Evolutionary conservation across 192 early-diverging fungal genomes (phyloP), one percentile per base, ranked within the genome.

Genomic region (Coemansia sp.): DNA sequence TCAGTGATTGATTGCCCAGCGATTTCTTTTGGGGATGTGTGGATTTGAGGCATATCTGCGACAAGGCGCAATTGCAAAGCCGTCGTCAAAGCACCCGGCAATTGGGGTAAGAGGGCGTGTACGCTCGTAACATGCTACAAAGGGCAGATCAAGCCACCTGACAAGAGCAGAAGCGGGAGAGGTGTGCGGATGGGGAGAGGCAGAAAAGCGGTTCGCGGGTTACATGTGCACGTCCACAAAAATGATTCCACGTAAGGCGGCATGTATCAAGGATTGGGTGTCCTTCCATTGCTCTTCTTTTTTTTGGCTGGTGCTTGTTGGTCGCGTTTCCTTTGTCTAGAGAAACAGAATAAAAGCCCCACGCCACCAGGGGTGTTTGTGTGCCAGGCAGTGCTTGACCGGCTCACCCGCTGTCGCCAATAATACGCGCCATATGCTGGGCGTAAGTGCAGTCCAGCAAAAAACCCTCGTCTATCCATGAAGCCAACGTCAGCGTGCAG

Each of bases 101-200:
- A 6, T 26, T 25, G 8, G 48, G 21, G 7, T 1, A 43, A 26
- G 48, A 51, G 48, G 8, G 25, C 21, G 48, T 26, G 48, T 15
- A 15, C 30, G 30, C 55, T 7, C 31, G 31, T 20, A 57, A 34
- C 29, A 57, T 21, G 55, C 16, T 34, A 33, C 55, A 57, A 51
- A 20, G 48, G 55, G 31, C 55, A 9, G 55, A 34, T 57, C 30
- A 57, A 57, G 55, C 55, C 55, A 57, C 55, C 30, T 31, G 21
- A 33, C 30, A 15, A 20, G 30, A 34, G 13, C 31, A 33, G 30
- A 15, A 30, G 15, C 55, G 55, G 55, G 30, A 33, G 30, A 15
- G 30, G 55, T 31, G 31, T 51, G 16, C 23, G 48, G 48, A 51
- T 49, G n/a, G 21, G 21, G 46, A 37, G 5, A 12, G 35, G 35